Evolutionary conservation across 306 rosid species (phyloP), one percentile per base, ranked within the genome.

Genomic region (Begonia peltatifolia): DNA sequence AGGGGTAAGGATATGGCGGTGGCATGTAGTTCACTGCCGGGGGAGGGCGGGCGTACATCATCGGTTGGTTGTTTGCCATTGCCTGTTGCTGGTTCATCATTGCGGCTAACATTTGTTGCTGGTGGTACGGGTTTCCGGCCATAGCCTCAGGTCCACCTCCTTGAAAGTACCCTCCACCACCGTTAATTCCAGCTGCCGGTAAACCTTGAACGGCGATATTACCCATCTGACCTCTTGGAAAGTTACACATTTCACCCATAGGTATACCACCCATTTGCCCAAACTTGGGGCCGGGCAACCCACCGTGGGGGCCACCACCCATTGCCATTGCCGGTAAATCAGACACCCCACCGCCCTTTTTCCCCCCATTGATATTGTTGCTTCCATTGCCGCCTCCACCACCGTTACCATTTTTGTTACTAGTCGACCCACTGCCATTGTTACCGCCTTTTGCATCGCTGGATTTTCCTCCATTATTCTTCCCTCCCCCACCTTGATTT

Each of bases 41-140:
- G 5, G 74, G 76, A 0, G 71, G 76, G 41, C 80, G 63, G 2
- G 64, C 70, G 51, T 78, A 87, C 90, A 78, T 74, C 97, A 89
- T 82, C 2, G 93, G 81, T 18, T 82, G 95, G 67, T 78, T 80
- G 5, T 71, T 88, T 74, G 80, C 1, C 68, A 71, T 78, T 11
- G 74, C 77, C 1, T 84, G 50, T 54, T 75, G 95, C 38, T 86
- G 93, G 72, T 80, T 81, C 87, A 83, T 77, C 74, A 81, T 53
- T 0, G 90, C 87, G 4, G 84, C 75, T 71, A 83, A 22, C 53
- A 66, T 74, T 23, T 80, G 94, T 41, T 63, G 88, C 8, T 68
- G 70, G 2, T 71, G 78, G 65, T 74, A 74, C 0, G 87, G 79
- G 41, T 90, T 80, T 0, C 64, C 52, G 72, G 76, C 2, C 83